phyloP scores from a whole-genome alignment of 768 basidiomycete genomes.

The Lanmaoa pseudosensibilis region DNA sequence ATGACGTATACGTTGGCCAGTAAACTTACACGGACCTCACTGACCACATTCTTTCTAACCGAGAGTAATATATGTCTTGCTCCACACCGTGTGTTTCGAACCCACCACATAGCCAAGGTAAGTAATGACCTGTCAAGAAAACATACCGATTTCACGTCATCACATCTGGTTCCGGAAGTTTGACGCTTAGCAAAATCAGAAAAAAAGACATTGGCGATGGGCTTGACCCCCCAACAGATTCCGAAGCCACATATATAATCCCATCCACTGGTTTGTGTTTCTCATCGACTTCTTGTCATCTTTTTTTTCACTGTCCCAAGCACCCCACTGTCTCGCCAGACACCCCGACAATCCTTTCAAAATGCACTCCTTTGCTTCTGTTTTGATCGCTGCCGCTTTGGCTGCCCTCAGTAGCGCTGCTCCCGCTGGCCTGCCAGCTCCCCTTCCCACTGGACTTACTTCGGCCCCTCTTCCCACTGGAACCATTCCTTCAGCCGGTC shows the following conservation, averaged over 20 bases:
- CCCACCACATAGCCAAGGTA: constrained; percentile 4
- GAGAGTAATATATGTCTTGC: not conserved
- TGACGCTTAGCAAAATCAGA: not conserved
- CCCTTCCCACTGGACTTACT: not conserved
- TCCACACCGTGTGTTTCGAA: constrained; percentile 17
- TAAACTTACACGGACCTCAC: not conserved
- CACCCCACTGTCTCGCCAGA: constrained; percentile 11
- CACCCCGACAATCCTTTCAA: constrained; percentile 34
- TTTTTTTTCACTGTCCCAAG: constrained; percentile 5
- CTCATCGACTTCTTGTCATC: constrained; percentile 22
- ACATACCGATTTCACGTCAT: constrained; percentile 8
- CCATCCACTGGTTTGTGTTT: not conserved
- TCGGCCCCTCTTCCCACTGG: not conserved
- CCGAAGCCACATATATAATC: constrained; percentile 21
- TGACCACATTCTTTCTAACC: not conserved
- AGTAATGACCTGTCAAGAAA: constrained; percentile 9
- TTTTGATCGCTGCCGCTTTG: constrained; percentile 31
- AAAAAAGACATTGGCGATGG: not conserved
- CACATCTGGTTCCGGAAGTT: not conserved
- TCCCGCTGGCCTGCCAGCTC: constrained; percentile 5
- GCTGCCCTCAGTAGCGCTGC: constrained; percentile 28
- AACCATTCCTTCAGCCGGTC: not conserved
- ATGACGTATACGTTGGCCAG: not conserved
- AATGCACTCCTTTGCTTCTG: constrained; percentile 37
- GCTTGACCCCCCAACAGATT: not conserved